Base-by-base conservation (phyloP, 2,329 filamentous ascomycete species). In the Chrysoporthe cubensis region DNA sequence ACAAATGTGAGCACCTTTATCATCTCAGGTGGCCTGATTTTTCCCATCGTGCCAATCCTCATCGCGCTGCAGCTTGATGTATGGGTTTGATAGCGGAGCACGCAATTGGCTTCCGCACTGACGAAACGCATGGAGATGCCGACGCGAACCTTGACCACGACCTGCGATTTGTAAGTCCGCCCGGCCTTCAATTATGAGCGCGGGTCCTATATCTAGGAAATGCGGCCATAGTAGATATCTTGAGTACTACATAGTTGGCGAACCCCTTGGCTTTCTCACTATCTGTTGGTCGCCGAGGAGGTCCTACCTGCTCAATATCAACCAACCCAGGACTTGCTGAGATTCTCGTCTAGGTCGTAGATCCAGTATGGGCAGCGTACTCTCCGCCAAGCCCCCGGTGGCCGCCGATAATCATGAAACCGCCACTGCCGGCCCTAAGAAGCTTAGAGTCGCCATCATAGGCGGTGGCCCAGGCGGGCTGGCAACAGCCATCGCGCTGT, bases 401-500 rank as follows among this genome's bases (percentile, higher is more conserved):
- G 32, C 64, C 16, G 43, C 43, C n/a, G 40, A 68, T 18, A 60
- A 42, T 13, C 57, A 26, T 5, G 42, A 13, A 16, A 11, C 43
- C n/a, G 21, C 40, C 9, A 6, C 40, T 13, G 16, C 8, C n/a
- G 21, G n/a, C 57, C 7, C 62, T 11, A 56, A 58, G 4, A 48
- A 58, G n/a, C 62, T 70, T 13, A 62, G 54, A 42, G 66, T 71
- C 11, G 70, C 70, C 32, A 48, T 70, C 32, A 57, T 71, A 18
- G 70, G 68, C 4, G 70, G 70, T 44, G 70, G 68, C 16, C 70
- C 70, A 9, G 70, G 68, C 42, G 68, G 70, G 3, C 58, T 70
- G n/a, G 69, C 67, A 18, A 69, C 69, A 14, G 76, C 77, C 0
- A 79, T 79, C 57, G 75, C 75, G 16, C 72, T 79, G 13, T 70